Base-by-base conservation (phyloP, 2,329 filamentous ascomycete species). In the Madurella fahalii region DNA sequence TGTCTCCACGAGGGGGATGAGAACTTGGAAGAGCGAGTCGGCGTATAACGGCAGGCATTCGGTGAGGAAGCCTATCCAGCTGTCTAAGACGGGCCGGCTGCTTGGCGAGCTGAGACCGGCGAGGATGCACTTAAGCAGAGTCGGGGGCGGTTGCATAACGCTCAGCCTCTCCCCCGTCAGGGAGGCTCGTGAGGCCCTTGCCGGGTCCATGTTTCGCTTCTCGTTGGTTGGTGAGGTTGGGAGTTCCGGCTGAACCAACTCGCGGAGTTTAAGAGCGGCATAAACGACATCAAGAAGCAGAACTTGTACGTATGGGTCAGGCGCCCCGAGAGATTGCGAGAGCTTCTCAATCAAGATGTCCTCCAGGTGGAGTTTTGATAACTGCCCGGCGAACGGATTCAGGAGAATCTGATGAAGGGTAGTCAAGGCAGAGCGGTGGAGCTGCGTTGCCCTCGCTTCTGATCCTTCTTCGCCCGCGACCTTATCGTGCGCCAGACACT, bases 1-100 rank as follows among this genome's bases (percentile, higher is more conserved):
- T 32, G 90, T 95, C 69, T 94, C 92, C 1, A 96, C 92, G 2
- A 99, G 77, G 11, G 91, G 94, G 50, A 99, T 85, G 34, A 99
- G 74, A 49, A 94, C 87, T 66, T 96, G 89, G 68, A 96, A 96
- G 44, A 96, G 90, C 5, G 86, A 84, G 42, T 89, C 85, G 0
- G 87, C 81, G 69, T 95, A 96, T 13, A 95, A 77, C 0, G 92
- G 90, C 31, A 99, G 74, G 43, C 90, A 89, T 66, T 93, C 88
- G 4, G 84, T 82, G 8, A 99, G 77, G 62, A 99, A 92, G 31
- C 82, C 79, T 9, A 96, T 85, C 95, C 95, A 99, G 67, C 89
- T 92, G 64, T 97, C 92, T 37, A 99, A 75, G 5, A 95, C 86
- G 9, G 84, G 77, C 5, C 90, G 84, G 61, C 89, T 92, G 50